Percentiles rank a stretch among this genome's conserved stretches.
These are phyloP conservation scores for Entoloma clypeatum DNA, from an alignment of 1,284 basidiomycete genomes.

Conservation along the genomic window DNA sequence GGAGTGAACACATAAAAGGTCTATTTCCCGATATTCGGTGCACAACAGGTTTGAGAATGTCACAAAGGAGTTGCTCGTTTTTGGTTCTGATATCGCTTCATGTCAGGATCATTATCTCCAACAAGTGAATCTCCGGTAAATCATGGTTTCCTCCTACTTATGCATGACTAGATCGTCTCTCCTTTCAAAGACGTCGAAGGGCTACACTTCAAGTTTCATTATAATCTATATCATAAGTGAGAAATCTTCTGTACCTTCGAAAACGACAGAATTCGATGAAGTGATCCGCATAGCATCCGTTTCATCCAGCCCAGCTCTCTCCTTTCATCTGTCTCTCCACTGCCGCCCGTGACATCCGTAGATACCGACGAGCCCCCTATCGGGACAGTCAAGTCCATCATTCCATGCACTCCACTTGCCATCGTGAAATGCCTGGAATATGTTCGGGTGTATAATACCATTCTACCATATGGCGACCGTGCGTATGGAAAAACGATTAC, in stretches of 20 bases:
- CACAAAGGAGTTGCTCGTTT: background rate
- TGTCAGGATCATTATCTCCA: slow-evolving; percentile 93
- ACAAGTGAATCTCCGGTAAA: slow-evolving; percentile 46
- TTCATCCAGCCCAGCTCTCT: slow-evolving; percentile 68
- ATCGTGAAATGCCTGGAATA: slow-evolving; percentile 94
- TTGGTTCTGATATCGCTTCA: too few species aligned
- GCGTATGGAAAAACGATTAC: slow-evolving; percentile 93
- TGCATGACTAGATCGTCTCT: slow-evolving; percentile 69
- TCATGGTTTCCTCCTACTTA: background rate
- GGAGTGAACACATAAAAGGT: slow-evolving; percentile 47
- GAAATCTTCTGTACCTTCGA: slow-evolving; percentile 19
- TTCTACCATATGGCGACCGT: slow-evolving; percentile 91
- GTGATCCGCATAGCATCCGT: slow-evolving; percentile 55
- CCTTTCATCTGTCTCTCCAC: slow-evolving; percentile 42
- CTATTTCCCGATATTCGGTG: slow-evolving; percentile 91
- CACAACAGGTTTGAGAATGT: slow-evolving; percentile 61
- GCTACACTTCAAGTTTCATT: slow-evolving; percentile 93
- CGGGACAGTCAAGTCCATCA: slow-evolving; percentile 88
- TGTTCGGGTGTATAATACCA: slow-evolving; percentile 87
- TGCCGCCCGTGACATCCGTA: slow-evolving; percentile 30
- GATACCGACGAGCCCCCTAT: slow-evolving; percentile 66
- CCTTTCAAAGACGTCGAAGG: slow-evolving; percentile 98
- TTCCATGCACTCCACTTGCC: slow-evolving; percentile 95
- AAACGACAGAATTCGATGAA: slow-evolving; percentile 3
- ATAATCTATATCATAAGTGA: slow-evolving; percentile 96